Conservation (phyloP, 257 asterid species). For the Solanum clarkiae region DNA sequence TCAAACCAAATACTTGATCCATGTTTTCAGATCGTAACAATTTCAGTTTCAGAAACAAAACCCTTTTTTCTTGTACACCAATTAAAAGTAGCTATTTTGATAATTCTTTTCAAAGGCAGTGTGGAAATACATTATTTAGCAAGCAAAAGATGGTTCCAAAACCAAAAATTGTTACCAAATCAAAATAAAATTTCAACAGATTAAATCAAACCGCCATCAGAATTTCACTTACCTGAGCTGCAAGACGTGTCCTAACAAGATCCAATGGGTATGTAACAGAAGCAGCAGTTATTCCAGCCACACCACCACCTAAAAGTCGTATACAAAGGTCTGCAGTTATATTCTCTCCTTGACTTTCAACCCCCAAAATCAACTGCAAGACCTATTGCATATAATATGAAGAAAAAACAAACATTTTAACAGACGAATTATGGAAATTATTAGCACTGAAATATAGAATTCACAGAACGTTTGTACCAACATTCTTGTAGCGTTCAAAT, state of each 20-base stretch:
- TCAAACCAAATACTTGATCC: neutral
- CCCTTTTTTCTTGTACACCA: neutral
- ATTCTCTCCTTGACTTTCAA: conserved; percentile 45
- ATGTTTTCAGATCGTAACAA: neutral
- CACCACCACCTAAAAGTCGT: conserved; percentile 75
- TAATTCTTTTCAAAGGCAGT: neutral
- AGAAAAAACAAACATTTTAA: neutral
- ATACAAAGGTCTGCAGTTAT: conserved; percentile 51
- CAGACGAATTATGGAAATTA: neutral
- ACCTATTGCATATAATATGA: conserved; percentile 18
- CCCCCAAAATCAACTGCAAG: conserved; percentile 37
- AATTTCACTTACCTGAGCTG: conserved; percentile 50
- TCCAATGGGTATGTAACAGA: conserved; percentile 74
- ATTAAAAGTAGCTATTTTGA: neutral
- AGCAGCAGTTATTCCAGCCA: conserved; percentile 89
- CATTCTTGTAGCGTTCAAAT: conserved; percentile 78
- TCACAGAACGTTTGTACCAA: conserved; percentile 52
- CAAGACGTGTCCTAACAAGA: conserved; percentile 76
- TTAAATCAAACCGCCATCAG: neutral
- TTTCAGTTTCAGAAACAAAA: neutral
- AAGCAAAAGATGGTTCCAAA: neutral
- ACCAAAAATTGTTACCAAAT: neutral
- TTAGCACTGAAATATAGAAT: neutral
- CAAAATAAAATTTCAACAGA: neutral
- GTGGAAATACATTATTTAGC: neutral